A percentile compares a stretch with the other conserved stretches of the same genome.
phyloP scores from a whole-genome alignment of 148 eudicot species.

The Rhododendron ovatum region DNA sequence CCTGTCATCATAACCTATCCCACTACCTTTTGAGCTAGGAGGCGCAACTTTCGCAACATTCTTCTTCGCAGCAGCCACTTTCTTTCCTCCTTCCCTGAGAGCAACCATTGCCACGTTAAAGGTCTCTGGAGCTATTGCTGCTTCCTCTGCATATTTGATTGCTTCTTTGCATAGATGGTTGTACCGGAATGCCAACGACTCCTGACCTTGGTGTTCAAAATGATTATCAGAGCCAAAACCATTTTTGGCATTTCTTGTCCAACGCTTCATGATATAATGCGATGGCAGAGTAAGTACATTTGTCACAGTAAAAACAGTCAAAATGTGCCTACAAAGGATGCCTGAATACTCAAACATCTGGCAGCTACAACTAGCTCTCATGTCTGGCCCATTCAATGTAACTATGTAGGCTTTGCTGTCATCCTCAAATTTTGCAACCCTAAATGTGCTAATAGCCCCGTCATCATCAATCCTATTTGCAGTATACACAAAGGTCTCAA shows the following conservation, averaged over 20 bases:
- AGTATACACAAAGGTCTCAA: conserved; percentile 93
- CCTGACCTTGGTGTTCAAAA: conserved; percentile 30
- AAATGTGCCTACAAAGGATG: conserved; percentile 78
- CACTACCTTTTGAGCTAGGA: conserved; percentile 41
- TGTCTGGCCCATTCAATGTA: conserved; percentile 50
- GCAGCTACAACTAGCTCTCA: conserved; percentile 85
- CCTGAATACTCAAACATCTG: conserved; percentile 91
- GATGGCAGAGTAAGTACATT: conserved; percentile 87
- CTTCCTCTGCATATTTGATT: conserved; percentile 75
- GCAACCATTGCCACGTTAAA: conserved; percentile 54
- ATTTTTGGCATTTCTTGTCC: conserved; percentile 86
- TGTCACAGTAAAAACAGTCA: conserved; percentile 88
- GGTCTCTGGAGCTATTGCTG: conserved; percentile 59
- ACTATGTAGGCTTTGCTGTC: conserved; percentile 69
- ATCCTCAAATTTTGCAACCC: conserved; percentile 92
- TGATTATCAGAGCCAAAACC: conserved; percentile 36
- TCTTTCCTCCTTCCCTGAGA: conserved; percentile 66
- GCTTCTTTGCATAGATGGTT: conserved; percentile 71
- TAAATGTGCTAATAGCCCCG: conserved; percentile 55
- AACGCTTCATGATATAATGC: conserved; percentile 82
- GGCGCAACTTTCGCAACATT: conserved; percentile 52
- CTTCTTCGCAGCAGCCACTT: conserved; percentile 51
- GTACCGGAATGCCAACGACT: conserved; percentile 59
- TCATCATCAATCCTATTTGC: conserved; percentile 79
- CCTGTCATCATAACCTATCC: conserved; percentile 43